Conservation (phyloP, 495 filamentous ascomycete species). For the Trypethelium eluteriae region DNA sequence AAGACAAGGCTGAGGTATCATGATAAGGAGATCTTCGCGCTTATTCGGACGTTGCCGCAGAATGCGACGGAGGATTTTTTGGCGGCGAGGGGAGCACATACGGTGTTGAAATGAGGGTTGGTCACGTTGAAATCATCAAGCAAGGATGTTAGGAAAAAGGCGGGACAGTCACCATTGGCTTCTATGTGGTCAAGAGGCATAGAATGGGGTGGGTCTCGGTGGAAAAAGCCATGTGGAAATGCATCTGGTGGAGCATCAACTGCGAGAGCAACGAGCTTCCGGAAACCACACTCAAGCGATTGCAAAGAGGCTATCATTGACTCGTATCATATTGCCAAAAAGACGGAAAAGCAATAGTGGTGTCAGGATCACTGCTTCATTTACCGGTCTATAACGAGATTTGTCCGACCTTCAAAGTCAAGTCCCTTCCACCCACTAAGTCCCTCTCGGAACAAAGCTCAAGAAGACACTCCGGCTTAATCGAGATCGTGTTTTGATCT, state of each 20-base stretch:
- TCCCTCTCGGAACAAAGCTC: slow-evolving; percentile 18
- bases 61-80: slow-evolving; percentile 79
- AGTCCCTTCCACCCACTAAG: slow-evolving; percentile 24
- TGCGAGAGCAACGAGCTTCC: no score
- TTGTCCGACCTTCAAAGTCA: slow-evolving; percentile 25
- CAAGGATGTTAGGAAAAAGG: no score
- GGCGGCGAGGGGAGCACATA: slow-evolving; percentile 82
- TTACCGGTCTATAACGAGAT: background rate
- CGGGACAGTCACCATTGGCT: no score
- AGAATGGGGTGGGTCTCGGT: no score
- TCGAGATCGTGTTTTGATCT: slow-evolving; percentile 21
- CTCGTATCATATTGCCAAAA: background rate
- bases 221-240: no score
- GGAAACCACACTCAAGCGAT: no score
- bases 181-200: no score
- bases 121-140: background rate
- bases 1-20: slow-evolving; percentile 88
- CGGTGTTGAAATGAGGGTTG: slow-evolving; percentile 67
- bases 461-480: slow-evolving; percentile 27
- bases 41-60: slow-evolving; percentile 66
- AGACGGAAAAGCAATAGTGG: background rate
- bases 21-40: slow-evolving; percentile 78
- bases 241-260: no score
- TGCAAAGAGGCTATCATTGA: no score
- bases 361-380: background rate